Conservation (phyloP, 2,329 filamentous ascomycete species). For the Exophiala calicioides region DNA sequence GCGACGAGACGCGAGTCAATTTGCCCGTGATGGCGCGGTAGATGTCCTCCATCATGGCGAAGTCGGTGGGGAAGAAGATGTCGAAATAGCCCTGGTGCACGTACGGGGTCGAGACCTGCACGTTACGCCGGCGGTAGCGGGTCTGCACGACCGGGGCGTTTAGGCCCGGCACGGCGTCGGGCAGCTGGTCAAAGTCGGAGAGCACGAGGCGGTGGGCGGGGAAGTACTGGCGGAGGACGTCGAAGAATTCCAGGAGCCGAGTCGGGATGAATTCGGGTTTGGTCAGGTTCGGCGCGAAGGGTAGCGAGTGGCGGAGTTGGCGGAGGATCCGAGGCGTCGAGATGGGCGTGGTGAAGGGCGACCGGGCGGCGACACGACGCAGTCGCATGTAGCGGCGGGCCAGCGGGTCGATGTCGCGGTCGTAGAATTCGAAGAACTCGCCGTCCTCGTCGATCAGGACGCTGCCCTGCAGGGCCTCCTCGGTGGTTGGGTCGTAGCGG, state of each 20-base stretch:
- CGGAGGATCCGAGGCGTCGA: slow-evolving; percentile 58
- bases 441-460: slow-evolving; percentile 82
- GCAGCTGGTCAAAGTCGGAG: slow-evolving; percentile 85
- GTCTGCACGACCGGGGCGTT: slow-evolving; percentile 98
- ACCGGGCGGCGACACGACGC: slow-evolving; percentile 68
- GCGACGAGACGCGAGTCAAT: slow-evolving; percentile 78
- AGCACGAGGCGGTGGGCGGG: slow-evolving; percentile 85
- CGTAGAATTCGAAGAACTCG: slow-evolving; percentile 95
- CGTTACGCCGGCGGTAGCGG: slow-evolving; percentile 79
- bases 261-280: slow-evolving; percentile 92
- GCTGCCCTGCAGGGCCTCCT: slow-evolving; percentile 80
- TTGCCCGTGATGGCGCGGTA: slow-evolving; percentile 93
- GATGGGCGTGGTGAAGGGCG: slow-evolving; percentile 45
- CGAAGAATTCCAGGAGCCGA: slow-evolving; percentile 93
- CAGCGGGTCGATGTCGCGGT: slow-evolving; percentile 74
- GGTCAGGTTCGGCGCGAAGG: slow-evolving; percentile 74
- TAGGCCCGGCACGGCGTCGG: slow-evolving; percentile 77
- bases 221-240: slow-evolving; percentile 83
- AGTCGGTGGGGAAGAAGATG: slow-evolving; percentile 97
- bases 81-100: slow-evolving; percentile 99
- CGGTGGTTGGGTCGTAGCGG: slow-evolving; percentile 81
- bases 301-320: slow-evolving; percentile 63
- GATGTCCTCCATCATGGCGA: slow-evolving; percentile 83
- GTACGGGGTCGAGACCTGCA: slow-evolving; percentile 85
- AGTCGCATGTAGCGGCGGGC: slow-evolving; percentile 80